Conservation (phyloP, 495 filamentous ascomycete genomes). For the Tuber borchii region DNA sequence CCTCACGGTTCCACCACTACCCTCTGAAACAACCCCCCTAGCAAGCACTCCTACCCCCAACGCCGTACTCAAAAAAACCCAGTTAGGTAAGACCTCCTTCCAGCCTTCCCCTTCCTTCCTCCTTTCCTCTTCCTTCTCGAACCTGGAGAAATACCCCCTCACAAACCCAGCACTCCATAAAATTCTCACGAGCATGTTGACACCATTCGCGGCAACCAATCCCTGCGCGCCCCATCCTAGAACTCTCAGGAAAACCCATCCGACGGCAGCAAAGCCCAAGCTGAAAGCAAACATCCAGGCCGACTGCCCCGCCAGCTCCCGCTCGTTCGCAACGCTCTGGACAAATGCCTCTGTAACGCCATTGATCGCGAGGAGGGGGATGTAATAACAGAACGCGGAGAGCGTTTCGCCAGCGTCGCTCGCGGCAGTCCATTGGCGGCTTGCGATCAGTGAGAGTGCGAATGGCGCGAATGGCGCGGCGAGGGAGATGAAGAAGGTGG, state of each 20-base stretch:
- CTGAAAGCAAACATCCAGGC: constrained; percentile 77
- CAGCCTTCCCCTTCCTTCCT: constrained; percentile 31
- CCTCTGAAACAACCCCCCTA: constrained; percentile 33
- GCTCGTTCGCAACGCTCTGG: constrained; percentile 65
- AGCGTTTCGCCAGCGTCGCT: constrained; percentile 58
- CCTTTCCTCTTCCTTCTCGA: constrained; percentile 22
- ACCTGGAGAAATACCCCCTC: constrained; percentile 52
- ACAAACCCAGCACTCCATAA: constrained; percentile 74
- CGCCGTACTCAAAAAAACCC: constrained; percentile 42
- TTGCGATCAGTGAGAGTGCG: constrained; percentile 65
- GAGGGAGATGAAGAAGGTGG: constrained; percentile 57
- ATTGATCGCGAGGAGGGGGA: constrained; percentile 86
- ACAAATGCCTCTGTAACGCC: constrained; percentile 91
- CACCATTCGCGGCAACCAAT: constrained; percentile 72
- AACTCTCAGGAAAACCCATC: constrained; percentile 62
- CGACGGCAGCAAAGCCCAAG: constrained; percentile 60
- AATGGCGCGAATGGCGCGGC: constrained; percentile 67
- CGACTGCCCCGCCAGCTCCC: constrained; percentile 66
- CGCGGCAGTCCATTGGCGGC: constrained; percentile 58
- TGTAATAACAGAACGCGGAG: constrained; percentile 78
- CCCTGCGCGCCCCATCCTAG: constrained; percentile 65
- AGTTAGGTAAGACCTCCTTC: constrained; percentile 37
- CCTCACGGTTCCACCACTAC: constrained; percentile 48
- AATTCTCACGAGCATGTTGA: constrained; percentile 80
- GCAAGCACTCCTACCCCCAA: constrained; percentile 40